Base-by-base conservation (phyloP, 2,329 filamentous ascomycete species). In the Diaporthe sp. region DNA sequence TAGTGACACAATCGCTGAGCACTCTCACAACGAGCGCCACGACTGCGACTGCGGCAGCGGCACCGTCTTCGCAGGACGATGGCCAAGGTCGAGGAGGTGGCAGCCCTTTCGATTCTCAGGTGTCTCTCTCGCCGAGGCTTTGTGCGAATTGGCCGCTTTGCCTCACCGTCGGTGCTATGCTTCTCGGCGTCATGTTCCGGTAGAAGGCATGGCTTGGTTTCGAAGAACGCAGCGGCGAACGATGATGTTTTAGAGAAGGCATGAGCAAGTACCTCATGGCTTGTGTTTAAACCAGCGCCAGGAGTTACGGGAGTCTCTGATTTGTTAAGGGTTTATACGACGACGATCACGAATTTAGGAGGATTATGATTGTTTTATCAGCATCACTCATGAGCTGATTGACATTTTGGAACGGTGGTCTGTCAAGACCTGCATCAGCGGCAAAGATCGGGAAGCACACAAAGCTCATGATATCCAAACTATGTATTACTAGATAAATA, bases 31-130 rank as follows among this genome's bases (percentile, higher is more conserved):
- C 28, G 12, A 58, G 49, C 25, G n/a, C 68, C 37, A 69, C 44
- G 9, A 42, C 57, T 59, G 39, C 49, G 17, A 39, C 59, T 12
- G 37, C 72, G 34, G 17, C 34, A 22, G 44, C 72, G 34, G 17
- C 34, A 22, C 31, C 68, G 17, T 69, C 73, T 17, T 42, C 59
- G 17, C 44, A 71, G n/a, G 57, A 19, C 19, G 51, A 70, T 37
- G 55, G 51, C n/a, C 68, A 69, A 5, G 59, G 67, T 22, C 49
- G 65, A 34, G 77, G 77, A 7, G 76, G 77, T 25, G 77, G 77
- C 5, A 78, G 77, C 31, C 77, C 77, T 4, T 78, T 78, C 51
- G 77, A 78, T 25, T 39, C 55, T n/a, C 39, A 75, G 44, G n/a
- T 70, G 25, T 73, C 76, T 19, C 49, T 46, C 4, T 70, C 76